phyloP scores from a whole-genome alignment of 805 yeast genomes.

The Debaryomyces hansenii region DNA sequence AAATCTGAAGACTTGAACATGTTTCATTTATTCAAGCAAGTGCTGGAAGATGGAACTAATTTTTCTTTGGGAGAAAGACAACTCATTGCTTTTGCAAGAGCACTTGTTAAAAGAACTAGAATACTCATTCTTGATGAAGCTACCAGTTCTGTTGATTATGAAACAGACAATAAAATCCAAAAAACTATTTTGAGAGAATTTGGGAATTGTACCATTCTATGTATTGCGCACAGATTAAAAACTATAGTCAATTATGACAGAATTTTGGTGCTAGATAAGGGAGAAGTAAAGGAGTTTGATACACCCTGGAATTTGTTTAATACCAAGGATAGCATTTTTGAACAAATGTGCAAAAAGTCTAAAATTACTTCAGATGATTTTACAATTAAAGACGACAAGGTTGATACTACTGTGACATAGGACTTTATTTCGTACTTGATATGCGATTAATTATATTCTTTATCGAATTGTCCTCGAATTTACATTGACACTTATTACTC shows the following conservation, averaged over 20 bases:
- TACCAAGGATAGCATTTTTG: slow-evolving; percentile 24
- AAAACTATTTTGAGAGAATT: slow-evolving; percentile 32
- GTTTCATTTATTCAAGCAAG: slow-evolving; percentile 37
- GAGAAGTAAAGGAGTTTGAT: slow-evolving; percentile 33
- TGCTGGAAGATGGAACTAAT: slow-evolving; percentile 36
- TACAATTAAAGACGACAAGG: no score
- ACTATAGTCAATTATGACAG: slow-evolving; percentile 37
- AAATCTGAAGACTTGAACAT: slow-evolving; percentile 23
- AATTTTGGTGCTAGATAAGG: slow-evolving; percentile 35
- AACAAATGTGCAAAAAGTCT: slow-evolving; percentile 38
- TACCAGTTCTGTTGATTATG: slow-evolving; percentile 39
- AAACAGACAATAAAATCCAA: slow-evolving; percentile 38
- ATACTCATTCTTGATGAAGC: slow-evolving; percentile 41
- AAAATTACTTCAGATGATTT: slow-evolving; percentile 30
- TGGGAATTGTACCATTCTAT: slow-evolving; percentile 32
- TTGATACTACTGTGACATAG: no score
- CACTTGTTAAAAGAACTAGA: slow-evolving; percentile 36
- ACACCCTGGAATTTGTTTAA: slow-evolving; percentile 31
- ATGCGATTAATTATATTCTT: no score
- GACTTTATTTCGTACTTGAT: no score
- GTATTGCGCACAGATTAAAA: slow-evolving; percentile 41
- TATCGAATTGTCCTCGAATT: no score
- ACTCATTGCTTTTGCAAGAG: slow-evolving; percentile 38
- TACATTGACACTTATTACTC: no score
- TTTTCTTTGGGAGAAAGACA: slow-evolving; percentile 42